Conservation (phyloP, 2,329 filamentous ascomycete genomes). For the Ophiocordyceps sinensis region DNA sequence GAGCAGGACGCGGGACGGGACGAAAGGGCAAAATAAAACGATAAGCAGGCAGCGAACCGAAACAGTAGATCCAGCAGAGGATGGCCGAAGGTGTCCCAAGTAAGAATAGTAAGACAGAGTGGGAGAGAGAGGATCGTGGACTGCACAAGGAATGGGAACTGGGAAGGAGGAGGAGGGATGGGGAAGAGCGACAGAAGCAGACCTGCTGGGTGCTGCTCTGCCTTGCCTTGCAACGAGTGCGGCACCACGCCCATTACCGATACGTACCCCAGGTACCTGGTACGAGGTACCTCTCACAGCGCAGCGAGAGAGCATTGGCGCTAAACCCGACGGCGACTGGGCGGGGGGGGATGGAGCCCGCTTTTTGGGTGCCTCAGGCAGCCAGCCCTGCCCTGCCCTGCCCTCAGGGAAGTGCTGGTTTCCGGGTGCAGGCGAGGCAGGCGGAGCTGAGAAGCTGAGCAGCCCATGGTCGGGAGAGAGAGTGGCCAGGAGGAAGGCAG, state of each 20-base stretch:
- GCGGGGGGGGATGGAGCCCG: slow-evolving; percentile 19
- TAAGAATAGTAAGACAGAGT: slow-evolving; percentile 6
- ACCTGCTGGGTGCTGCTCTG: slow-evolving; percentile 12
- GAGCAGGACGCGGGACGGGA: slow-evolving; percentile 5
- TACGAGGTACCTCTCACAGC: background rate
- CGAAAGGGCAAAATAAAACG: slow-evolving; percentile 5
- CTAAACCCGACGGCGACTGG: slow-evolving; percentile 20
- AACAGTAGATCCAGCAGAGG: background rate
- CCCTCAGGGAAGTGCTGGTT: background rate
- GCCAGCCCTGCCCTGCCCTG: background rate
- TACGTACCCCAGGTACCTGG: background rate
- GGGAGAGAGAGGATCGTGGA: slow-evolving; percentile 16
- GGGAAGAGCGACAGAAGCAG: slow-evolving; percentile 21
- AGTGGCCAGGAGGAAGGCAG: background rate
- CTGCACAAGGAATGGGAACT: slow-evolving; percentile 17
- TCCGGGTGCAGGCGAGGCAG: background rate
- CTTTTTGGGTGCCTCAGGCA: slow-evolving; percentile 7
- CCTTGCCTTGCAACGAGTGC: slow-evolving; percentile 2
- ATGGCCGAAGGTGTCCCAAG: slow-evolving; percentile 7
- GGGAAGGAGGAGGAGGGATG: slow-evolving; percentile 18
- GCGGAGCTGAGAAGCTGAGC: slow-evolving; percentile 1
- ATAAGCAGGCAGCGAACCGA: slow-evolving; percentile 3
- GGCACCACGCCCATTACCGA: slow-evolving; percentile 1
- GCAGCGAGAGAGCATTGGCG: slow-evolving; percentile 12
- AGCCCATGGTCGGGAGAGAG: background rate